Base-by-base conservation (phyloP, 345 rosid genomes). In the Hibiscus tridactylites region DNA sequence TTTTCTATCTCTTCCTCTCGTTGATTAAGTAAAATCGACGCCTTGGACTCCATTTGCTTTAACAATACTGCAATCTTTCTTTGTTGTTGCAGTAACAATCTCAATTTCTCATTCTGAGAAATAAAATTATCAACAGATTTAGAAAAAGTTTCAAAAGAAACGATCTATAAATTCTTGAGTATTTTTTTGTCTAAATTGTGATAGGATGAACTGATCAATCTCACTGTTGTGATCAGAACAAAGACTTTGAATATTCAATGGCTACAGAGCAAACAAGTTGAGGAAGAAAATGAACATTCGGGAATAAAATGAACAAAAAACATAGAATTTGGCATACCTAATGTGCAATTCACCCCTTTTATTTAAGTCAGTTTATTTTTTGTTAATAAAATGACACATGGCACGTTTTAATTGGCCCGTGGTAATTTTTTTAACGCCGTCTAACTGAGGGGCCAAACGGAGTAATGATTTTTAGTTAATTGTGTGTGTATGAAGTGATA, bases 1-100 rank as follows among this genome's bases (percentile, higher is more conserved):
- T 73, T 78, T 0, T 81, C 78, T 46, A 93, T 81, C 68, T 89
- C 89, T 63, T 85, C 86, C 21, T 93, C 91, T 57, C 84, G 91
- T 42, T 83, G 88, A 11, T 76, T 75, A 62, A 93, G 47, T 1
- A 88, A 33, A 72, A 71, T 3, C 3, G 74, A 63, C 3, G 85
- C 84, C 75, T 76, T 82, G 1, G 70, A 52, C 39, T 87, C 96
- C 62, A 83, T 74, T 21, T 70, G 78, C 68, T 77, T 83, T 17
- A 84, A 5, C 6, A 89, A 15, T 58, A 71, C 28, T 28, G 56
- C 82, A 60, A 79, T 35, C 79, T 66, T 87, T 61, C 88, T 85
- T 77, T 87, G 93, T 70, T 86, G 86, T 79, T 83, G 84, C 73
- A 93, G 65, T 56, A 74, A 68, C 59, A 57, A 73, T 58, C 84